These are phyloP conservation scores for Globisporangium okanoganense DNA, from an alignment of 352 stramenopile species.

Conservation along the genomic window DNA sequence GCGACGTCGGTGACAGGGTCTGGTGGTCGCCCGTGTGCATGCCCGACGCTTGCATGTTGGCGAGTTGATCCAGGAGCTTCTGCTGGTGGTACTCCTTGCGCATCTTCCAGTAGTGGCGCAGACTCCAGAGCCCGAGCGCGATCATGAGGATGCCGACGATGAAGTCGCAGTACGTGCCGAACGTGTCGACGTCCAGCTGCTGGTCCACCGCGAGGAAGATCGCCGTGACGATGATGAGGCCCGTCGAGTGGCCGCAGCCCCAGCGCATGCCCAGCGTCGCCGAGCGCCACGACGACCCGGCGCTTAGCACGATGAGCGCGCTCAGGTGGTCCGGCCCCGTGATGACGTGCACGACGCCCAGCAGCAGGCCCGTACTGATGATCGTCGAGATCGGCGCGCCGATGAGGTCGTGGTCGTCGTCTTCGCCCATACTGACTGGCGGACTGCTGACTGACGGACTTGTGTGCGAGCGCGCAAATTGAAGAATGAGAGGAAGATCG, in stretches of 20 bases:
- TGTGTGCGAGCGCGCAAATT: background rate
- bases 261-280: conserved; percentile 83
- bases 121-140: conserved; percentile 32
- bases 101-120: conserved; percentile 37
- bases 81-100: conserved; percentile 32
- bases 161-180: conserved; percentile 51
- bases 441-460: background rate
- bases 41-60: background rate
- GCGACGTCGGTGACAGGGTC: conserved; percentile 5
- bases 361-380: conserved; percentile 46
- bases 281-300: conserved; percentile 61
- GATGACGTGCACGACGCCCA: conserved; percentile 56
- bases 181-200: conserved; percentile 31
- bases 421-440: conserved; percentile 24
- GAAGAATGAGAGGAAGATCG: background rate
- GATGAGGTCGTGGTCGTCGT: conserved; percentile 30
- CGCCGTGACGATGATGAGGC: conserved; percentile 64
- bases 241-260: conserved; percentile 77
- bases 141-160: conserved; percentile 65
- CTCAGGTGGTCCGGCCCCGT: conserved; percentile 84
- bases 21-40: background rate
- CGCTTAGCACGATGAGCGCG: conserved; percentile 79
- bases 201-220: conserved; percentile 53
- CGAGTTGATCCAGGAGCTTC: conserved; percentile 5
- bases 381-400: conserved; percentile 30